These are phyloP conservation scores for Leishmania martiniquensis DNA, from an alignment of 208 protist species.

Conservation along the genomic window DNA sequence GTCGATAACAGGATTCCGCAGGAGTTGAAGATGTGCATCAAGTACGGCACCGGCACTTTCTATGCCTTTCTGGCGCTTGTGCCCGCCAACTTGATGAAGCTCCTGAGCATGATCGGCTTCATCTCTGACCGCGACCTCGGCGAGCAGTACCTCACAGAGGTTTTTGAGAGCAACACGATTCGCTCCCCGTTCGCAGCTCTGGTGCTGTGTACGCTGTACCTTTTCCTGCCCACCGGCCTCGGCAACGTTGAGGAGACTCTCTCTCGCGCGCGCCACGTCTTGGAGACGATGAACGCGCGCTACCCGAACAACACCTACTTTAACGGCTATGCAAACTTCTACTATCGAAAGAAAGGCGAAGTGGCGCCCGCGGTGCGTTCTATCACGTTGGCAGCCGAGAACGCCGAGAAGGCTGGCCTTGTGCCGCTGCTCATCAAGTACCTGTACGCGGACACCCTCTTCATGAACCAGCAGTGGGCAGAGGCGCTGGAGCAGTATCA, in stretches of 20 bases:
- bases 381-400: constrained; percentile 76
- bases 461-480: constrained; percentile 89
- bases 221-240: constrained; percentile 90
- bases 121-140: constrained; percentile 91
- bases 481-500: constrained; percentile 69
- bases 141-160: constrained; percentile 89
- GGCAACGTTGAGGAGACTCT: constrained; percentile 79
- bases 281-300: constrained; percentile 82
- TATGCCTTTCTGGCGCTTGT: constrained; percentile 91
- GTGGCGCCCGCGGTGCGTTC: constrained; percentile 64
- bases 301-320: constrained; percentile 93
- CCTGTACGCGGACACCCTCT: constrained; percentile 90
- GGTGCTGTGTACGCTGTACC: constrained; percentile 89
- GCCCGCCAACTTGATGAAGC: constrained; percentile 87
- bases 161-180: constrained; percentile 90
- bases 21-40: constrained; percentile 88
- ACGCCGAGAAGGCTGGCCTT: constrained; percentile 71
- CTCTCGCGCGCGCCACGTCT: constrained; percentile 69
- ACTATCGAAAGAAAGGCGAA: constrained; percentile 88
- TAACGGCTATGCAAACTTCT: constrained; percentile 93
- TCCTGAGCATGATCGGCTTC: constrained; percentile 91
- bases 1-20: constrained; percentile 71
- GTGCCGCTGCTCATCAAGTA: constrained; percentile 87
- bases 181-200: constrained; percentile 85
- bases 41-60: constrained; percentile 89